Evolutionary conservation across 2,329 filamentous ascomycete species (phyloP).

Genomic region (Pseudogymnoascus sp.): DNA sequence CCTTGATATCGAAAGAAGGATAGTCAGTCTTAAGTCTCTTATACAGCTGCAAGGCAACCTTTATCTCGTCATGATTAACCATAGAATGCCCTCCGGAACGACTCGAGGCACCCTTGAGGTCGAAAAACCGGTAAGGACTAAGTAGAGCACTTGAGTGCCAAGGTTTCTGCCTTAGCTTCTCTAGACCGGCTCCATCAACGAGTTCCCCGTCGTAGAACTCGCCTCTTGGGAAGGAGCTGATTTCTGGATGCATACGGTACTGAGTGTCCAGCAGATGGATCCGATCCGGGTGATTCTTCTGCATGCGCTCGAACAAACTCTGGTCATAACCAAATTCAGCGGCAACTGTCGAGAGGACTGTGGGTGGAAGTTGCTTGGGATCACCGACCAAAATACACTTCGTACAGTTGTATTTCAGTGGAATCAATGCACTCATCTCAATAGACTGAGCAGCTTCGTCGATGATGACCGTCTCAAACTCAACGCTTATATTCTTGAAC

Average conservation of each 20-base stretch:
- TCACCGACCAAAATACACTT: constrained; percentile 97
- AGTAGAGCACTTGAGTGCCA: constrained; percentile 82
- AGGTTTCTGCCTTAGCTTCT: constrained; percentile 60
- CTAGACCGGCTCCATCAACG: constrained; percentile 80
- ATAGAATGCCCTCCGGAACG: constrained; percentile 82
- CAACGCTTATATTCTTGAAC: constrained; percentile 87
- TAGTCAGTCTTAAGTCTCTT: constrained; percentile 70
- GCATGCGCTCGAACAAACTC: constrained; percentile 97
- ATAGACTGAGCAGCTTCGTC: constrained; percentile 98
- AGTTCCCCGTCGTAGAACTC: constrained; percentile 89
- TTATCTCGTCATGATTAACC: constrained; percentile 79
- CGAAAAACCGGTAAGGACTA: constrained; percentile 93
- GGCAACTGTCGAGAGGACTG: constrained; percentile 88
- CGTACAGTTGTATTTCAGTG: constrained; percentile 91
- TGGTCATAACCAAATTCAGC: constrained; percentile 93
- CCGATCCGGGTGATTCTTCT: constrained; percentile 77
- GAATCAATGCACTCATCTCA: constrained; percentile 91
- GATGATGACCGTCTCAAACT: constrained; percentile 97
- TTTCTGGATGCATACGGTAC: constrained; percentile 98
- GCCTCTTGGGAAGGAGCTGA: constrained; percentile 80
- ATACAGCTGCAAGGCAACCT: constrained; percentile 79
- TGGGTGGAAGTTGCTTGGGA: constrained; percentile 93
- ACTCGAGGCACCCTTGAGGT: constrained; percentile 75
- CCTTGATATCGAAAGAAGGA: constrained; percentile 56
- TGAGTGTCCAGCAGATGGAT: constrained; percentile 95